Evolutionary conservation across 2,329 filamentous ascomycete species (phyloP).

Genomic region (Ophioceras dolichostomum): DNA sequence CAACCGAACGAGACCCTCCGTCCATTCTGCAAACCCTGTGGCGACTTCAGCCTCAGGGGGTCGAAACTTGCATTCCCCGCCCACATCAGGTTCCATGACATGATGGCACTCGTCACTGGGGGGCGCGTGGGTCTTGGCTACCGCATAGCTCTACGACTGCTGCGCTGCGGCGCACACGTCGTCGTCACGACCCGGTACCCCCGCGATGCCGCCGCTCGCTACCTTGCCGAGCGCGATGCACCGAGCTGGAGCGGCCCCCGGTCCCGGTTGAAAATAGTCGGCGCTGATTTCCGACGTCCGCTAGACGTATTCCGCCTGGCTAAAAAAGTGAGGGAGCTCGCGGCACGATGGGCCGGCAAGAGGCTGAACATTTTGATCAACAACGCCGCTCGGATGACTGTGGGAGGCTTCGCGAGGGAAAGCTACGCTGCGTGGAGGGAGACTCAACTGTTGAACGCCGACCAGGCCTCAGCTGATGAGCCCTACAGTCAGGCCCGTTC

Average conservation of each 20-base stretch:
- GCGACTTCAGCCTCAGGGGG: background rate
- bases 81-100: background rate
- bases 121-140: background rate
- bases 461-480: no score
- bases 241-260: background rate
- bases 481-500: no score
- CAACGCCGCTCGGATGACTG: conserved; percentile 24
- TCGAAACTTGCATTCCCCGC: background rate
- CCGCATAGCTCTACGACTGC: background rate
- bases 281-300: background rate
- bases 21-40: background rate
- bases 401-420: conserved; percentile 13
- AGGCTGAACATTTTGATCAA: conserved; percentile 21
- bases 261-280: background rate
- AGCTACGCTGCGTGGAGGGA: background rate
- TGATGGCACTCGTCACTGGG: background rate
- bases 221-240: background rate
- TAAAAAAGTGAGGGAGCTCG: background rate
- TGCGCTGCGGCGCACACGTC: background rate
- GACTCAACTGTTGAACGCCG: background rate
- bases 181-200: background rate
- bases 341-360: background rate
- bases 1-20: background rate
- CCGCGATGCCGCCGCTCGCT: background rate
- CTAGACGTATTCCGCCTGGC: background rate